Evolutionary conservation across 345 rosid genomes (phyloP), one percentile per base, ranked within the genome.

Genomic region (Durio zibethinus): DNA sequence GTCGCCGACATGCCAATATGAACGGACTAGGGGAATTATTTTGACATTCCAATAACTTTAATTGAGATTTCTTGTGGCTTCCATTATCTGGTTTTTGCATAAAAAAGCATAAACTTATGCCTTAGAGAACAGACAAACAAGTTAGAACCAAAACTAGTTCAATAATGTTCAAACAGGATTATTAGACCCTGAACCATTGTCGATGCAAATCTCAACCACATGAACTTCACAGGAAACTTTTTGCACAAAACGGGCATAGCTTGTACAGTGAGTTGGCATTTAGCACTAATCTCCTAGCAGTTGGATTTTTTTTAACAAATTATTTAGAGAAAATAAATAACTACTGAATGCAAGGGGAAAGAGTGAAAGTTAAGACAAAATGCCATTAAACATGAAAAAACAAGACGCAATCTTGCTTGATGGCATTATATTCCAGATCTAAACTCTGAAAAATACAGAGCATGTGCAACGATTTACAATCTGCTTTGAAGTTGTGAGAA

Each of bases 111-210:
- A 59, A 15, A 1, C 7, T 14, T 38, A 21, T 23, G 45, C 43
- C 2, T 63, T 16, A 9, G 42, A 64, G 25, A 35, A 35, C 27
- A 38, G 31, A n/a, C 71, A 40, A 1, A 47, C 12, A 43, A 25
- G 56, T 6, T 27, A 69, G 11, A 25, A 21, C 53, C 52, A 40
- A 67, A 42, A 67, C 53, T 33, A 21, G 4, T 43, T 21, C 53
- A 67, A 67, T 67, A 35, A 11, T 67, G 72, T 42, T 67, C 72
- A 10, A 42, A 67, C 53, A 67, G 53, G 50, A 43, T 18, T 67
- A 40, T 5, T 11, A 42, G 72, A 67, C 11, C 35, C 69, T 64
- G 23, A 45, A 9, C 16, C 1, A 27, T 60, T 27, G 36, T 2
- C 20, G n/a, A 27, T 60, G 65, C 62, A 57, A 60, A 60, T 59